These are phyloP conservation scores for Aspergillus luchuensis DNA, from an alignment of 2,329 filamentous ascomycete species.

Conservation along the genomic window DNA sequence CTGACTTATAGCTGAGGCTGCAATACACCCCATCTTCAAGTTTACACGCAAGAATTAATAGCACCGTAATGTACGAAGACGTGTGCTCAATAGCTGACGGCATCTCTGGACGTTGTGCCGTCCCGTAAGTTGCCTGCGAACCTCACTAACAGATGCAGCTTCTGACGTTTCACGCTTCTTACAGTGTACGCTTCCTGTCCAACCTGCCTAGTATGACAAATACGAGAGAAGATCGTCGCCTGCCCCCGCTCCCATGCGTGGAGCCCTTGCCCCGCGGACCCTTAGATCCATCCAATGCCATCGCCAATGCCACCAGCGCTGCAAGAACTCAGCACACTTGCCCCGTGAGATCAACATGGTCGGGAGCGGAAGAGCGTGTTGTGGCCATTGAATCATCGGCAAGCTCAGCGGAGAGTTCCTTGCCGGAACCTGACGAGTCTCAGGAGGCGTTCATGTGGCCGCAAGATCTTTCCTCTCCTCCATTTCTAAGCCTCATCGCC, in stretches of 20 bases:
- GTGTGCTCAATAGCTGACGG: conserved; percentile 33
- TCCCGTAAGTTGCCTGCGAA: conserved; percentile 34
- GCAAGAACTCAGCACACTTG: conserved; percentile 37
- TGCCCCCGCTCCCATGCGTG: conserved; percentile 41
- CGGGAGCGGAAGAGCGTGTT: conserved; percentile 30
- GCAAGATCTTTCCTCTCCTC: conserved; percentile 21
- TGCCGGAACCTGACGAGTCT: conserved; percentile 36
- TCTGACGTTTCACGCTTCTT: conserved; percentile 11
- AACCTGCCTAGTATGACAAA: conserved; percentile 25
- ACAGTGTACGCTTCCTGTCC: conserved; percentile 30
- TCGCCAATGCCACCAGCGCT: conserved; percentile 33
- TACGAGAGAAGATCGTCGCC: conserved; percentile 37
- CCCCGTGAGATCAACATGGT: conserved; percentile 37
- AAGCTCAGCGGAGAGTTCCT: conserved; percentile 40
- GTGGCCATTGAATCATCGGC: conserved; percentile 40
- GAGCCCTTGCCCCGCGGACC: conserved; percentile 42
- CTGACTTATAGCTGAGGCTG: no score
- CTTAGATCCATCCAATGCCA: conserved; percentile 39
- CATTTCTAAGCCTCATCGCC: no score
- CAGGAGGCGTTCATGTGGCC: conserved; percentile 37
- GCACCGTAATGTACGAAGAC: conserved; percentile 38
- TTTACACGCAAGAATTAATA: no score
- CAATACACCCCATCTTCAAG: no score
- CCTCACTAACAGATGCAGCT: not conserved
- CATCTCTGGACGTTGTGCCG: conserved; percentile 34